Percentiles rank a stretch among this genome's conserved stretches.
These are phyloP conservation scores for Carex littledalei DNA, from an alignment of 176 grass and related monocot genomes.

Conservation along the genomic window DNA sequence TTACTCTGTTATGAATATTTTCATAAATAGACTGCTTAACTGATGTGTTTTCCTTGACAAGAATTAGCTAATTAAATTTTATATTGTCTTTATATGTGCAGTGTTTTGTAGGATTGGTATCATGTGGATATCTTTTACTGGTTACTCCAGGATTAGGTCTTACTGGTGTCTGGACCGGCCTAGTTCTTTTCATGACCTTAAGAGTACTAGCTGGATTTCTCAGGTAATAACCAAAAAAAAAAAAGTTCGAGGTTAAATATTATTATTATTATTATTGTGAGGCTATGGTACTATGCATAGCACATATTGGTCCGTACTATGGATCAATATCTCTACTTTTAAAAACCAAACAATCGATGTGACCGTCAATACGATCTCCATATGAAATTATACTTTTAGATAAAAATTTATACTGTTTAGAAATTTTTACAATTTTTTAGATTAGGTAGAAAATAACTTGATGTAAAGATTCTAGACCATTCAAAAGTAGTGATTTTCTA, in stretches of 20 bases:
- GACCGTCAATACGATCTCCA: too few relatives aligned
- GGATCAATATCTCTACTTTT: too few relatives aligned
- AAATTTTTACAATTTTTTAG: too few relatives aligned
- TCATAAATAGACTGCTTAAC: neutral
- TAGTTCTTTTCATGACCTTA: conserved; percentile 79
- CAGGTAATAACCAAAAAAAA: conserved; percentile 33
- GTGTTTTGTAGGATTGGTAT: conserved; percentile 48
- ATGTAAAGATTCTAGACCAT: too few relatives aligned
- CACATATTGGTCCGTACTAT: too few relatives aligned
- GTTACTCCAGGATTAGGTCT: conserved; percentile 67
- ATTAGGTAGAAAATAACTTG: too few relatives aligned
- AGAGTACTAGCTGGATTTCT: conserved; percentile 55
- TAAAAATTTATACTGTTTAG: too few relatives aligned
- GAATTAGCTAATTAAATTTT: neutral
- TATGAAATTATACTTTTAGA: too few relatives aligned
- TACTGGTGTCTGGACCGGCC: conserved; percentile 68
- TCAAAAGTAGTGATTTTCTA: too few relatives aligned
- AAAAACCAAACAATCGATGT: too few relatives aligned
- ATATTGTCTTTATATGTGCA: conserved; percentile 7
- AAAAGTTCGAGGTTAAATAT: neutral
- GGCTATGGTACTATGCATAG: too few relatives aligned
- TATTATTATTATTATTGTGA: neutral
- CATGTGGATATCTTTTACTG: conserved; percentile 48
- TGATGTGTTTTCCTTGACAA: neutral
- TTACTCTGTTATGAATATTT: neutral